phyloP scores from a whole-genome alignment of 768 basidiomycete species.

The Suillus placidus region DNA sequence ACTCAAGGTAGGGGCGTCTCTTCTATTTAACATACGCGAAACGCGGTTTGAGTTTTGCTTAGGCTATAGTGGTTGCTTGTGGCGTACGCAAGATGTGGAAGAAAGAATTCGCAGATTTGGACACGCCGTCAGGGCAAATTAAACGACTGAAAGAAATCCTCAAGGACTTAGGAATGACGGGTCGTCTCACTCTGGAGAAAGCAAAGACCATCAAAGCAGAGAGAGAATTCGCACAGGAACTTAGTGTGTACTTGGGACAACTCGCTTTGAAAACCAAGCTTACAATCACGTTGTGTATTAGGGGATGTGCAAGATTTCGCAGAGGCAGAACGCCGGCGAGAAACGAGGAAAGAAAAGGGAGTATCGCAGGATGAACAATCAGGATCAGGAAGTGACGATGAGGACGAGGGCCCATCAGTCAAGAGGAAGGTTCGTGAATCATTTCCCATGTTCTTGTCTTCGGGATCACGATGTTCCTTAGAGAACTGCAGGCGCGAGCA shows the following conservation, averaged over 20 bases:
- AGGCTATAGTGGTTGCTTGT: slow-evolving; percentile 74
- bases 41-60: background rate
- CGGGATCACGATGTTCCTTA: slow-evolving; percentile 17
- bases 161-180: slow-evolving; percentile 77
- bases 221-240: slow-evolving; percentile 76
- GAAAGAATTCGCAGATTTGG: slow-evolving; percentile 66
- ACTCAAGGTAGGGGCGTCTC: slow-evolving; percentile 59
- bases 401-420: slow-evolving; percentile 36
- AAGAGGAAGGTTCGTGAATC: slow-evolving; percentile 46
- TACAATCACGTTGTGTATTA: slow-evolving; percentile 28
- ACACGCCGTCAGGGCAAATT: slow-evolving; percentile 64
- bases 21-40: background rate
- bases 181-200: slow-evolving; percentile 76
- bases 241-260: slow-evolving; percentile 52
- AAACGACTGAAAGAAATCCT: slow-evolving; percentile 65
- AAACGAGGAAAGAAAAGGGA: slow-evolving; percentile 20
- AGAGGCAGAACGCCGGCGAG: slow-evolving; percentile 41
- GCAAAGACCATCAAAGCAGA: slow-evolving; percentile 74
- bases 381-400: slow-evolving; percentile 36
- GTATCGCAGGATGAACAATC: slow-evolving; percentile 27
- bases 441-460: background rate
- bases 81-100: slow-evolving; percentile 80
- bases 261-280: background rate
- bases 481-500: slow-evolving; percentile 56
- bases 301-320: slow-evolving; percentile 80